These are phyloP conservation scores for Inga leiocalycina DNA, from an alignment of 306 rosid species.

Conservation along the genomic window DNA sequence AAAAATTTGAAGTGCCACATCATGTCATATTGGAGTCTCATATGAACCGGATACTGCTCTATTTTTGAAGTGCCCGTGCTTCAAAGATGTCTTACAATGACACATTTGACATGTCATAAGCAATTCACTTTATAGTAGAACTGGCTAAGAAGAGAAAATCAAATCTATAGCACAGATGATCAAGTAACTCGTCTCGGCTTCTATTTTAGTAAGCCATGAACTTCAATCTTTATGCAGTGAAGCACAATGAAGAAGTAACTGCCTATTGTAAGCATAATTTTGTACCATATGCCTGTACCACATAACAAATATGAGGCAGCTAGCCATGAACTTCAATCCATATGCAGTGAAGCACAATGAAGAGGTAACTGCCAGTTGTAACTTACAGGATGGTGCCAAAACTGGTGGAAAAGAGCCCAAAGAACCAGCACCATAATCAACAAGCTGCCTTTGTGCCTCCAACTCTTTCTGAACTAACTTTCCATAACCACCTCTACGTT, in stretches of 20 bases:
- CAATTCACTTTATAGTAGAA: not conserved
- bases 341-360: too few relatives aligned
- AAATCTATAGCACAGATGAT: not conserved
- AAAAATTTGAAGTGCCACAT: not conserved
- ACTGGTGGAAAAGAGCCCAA: slow-evolving; percentile 81
- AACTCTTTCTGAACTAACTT: slow-evolving; percentile 88
- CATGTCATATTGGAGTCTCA: not conserved
- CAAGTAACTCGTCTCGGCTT: slow-evolving; percentile 2
- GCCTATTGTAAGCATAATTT: not conserved
- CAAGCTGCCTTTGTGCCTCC: slow-evolving; percentile 96
- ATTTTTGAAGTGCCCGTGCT: not conserved
- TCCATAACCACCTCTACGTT: slow-evolving; percentile 98
- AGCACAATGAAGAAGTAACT: not conserved
- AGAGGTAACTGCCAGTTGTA: not conserved
- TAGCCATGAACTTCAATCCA: too few relatives aligned
- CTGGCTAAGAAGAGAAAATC: not conserved
- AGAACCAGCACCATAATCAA: slow-evolving; percentile 94
- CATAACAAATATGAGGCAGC: not conserved
- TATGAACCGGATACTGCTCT: not conserved
- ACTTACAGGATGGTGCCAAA: slow-evolving; percentile 76
- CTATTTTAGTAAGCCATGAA: not conserved
- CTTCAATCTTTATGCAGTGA: not conserved
- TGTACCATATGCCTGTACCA: not conserved
- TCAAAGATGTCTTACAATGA: not conserved
- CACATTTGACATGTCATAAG: not conserved